Conservation (phyloP, 768 basidiomycete species). For the Tricholoma sp. region DNA sequence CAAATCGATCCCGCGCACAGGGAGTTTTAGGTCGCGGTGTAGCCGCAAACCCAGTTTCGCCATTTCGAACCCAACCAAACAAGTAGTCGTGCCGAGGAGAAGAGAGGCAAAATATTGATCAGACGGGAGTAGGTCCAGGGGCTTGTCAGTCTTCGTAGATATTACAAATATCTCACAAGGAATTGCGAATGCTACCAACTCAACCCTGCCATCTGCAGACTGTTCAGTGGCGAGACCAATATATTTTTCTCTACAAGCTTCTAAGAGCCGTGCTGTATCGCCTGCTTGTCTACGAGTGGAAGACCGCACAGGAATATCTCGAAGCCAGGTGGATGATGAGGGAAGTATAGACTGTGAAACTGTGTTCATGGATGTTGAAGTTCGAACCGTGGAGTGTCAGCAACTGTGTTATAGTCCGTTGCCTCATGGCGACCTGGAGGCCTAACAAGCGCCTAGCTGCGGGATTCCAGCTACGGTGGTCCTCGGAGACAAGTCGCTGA, state of each 20-base stretch:
- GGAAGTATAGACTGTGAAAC: conserved; percentile 9
- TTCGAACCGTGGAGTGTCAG: not conserved
- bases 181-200: conserved; percentile 11
- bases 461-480: not conserved
- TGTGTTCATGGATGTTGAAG: not conserved
- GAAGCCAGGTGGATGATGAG: not conserved
- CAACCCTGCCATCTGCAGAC: not conserved
- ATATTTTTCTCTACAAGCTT: not conserved
- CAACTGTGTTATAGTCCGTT: not conserved
- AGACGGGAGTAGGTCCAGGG: not conserved
- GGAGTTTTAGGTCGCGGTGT: conserved; percentile 18
- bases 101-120: conserved; percentile 13
- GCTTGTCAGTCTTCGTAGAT: not conserved
- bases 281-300: conserved; percentile 12
- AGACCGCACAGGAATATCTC: conserved; percentile 1
- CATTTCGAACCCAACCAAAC: conserved; percentile 33
- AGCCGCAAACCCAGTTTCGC: conserved; percentile 28
- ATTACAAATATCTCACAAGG: conserved; percentile 7
- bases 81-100: conserved; percentile 11
- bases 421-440: not conserved
- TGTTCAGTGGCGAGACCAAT: conserved; percentile 9
- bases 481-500: not conserved
- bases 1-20: conserved; percentile 33
- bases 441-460: not conserved
- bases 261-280: not conserved